Conservation (phyloP, 352 stramenopile genomes). For the Phytopythium montanum region DNA sequence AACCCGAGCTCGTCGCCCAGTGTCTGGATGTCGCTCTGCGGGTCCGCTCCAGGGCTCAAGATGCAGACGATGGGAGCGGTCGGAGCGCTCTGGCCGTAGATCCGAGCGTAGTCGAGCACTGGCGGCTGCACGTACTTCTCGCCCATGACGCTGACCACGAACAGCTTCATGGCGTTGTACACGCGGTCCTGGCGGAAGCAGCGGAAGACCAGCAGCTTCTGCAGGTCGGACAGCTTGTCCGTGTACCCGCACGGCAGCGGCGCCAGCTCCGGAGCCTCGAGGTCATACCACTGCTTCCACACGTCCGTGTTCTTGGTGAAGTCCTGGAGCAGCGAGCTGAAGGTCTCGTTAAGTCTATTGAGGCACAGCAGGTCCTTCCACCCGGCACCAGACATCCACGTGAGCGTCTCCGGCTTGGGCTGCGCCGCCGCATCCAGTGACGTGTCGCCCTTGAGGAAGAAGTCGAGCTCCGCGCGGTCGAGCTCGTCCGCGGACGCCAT, state of each 20-base stretch:
- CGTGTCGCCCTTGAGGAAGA: slow-evolving; percentile 96
- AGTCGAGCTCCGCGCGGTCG: slow-evolving; percentile 89
- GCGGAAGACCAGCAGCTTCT: slow-evolving; percentile 91
- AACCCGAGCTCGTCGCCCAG: slow-evolving; percentile 92
- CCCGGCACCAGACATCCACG: slow-evolving; percentile 84
- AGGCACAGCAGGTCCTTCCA: slow-evolving; percentile 94
- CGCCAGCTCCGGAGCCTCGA: slow-evolving; percentile 87
- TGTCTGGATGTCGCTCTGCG: slow-evolving; percentile 93
- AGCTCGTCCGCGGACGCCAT: slow-evolving; percentile 81
- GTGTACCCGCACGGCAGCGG: slow-evolving; percentile 81
- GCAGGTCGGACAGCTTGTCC: slow-evolving; percentile 74
- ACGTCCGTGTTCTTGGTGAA: slow-evolving; percentile 42
- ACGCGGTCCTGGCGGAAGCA: slow-evolving; percentile 95
- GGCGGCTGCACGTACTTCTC: slow-evolving; percentile 95
- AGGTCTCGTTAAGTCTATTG: slow-evolving; percentile 63
- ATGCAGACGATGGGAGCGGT: slow-evolving; percentile 94
- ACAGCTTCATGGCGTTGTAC: slow-evolving; percentile 95
- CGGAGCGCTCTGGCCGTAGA: slow-evolving; percentile 88
- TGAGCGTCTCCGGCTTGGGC: slow-evolving; percentile 60
- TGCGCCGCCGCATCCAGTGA: slow-evolving; percentile 80
- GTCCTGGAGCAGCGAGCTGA: slow-evolving; percentile 46
- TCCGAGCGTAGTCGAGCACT: slow-evolving; percentile 91
- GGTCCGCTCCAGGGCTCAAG: slow-evolving; percentile 91
- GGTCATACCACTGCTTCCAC: slow-evolving; percentile 94
- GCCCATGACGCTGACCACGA: slow-evolving; percentile 90